phyloP scores from a whole-genome alignment of 306 rosid species.

The Pachyrhizus erosus region DNA sequence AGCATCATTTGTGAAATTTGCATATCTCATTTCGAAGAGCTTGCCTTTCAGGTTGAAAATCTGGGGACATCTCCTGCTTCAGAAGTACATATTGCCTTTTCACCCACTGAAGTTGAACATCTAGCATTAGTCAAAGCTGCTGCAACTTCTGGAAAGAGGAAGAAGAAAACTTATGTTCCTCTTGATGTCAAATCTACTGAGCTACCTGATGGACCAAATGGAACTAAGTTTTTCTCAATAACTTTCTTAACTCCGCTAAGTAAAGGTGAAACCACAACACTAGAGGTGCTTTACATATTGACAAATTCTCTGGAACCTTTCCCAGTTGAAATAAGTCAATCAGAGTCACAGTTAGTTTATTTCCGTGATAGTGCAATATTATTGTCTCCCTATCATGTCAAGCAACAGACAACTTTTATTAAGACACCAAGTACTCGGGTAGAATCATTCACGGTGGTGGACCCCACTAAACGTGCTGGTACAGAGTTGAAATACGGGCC shows the following conservation, averaged over 20 bases:
- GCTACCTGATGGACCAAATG: slow-evolving; percentile 83
- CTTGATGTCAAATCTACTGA: slow-evolving; percentile 79
- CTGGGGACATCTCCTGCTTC: slow-evolving; percentile 72
- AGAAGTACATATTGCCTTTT: slow-evolving; percentile 81
- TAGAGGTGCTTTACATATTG: slow-evolving; percentile 84
- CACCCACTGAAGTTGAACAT: slow-evolving; percentile 77
- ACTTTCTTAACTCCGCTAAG: slow-evolving; percentile 65
- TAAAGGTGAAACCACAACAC: slow-evolving; percentile 68
- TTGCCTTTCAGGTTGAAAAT: slow-evolving; percentile 78
- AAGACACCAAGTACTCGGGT: slow-evolving; percentile 81
- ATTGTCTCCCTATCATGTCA: slow-evolving; percentile 85
- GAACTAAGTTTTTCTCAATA: slow-evolving; percentile 70
- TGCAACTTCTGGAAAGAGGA: slow-evolving; percentile 68
- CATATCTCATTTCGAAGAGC: slow-evolving; percentile 37
- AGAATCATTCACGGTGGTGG: slow-evolving; percentile 85
- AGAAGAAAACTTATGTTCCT: slow-evolving; percentile 77
- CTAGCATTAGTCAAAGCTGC: slow-evolving; percentile 81
- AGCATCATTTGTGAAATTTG: slow-evolving; percentile 15
- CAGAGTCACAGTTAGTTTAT: slow-evolving; percentile 92
- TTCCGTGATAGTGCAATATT: slow-evolving; percentile 86
- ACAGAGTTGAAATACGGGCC: slow-evolving; percentile 90
- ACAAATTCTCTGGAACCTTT: slow-evolving; percentile 89
- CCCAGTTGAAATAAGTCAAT: slow-evolving; percentile 89
- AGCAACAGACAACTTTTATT: slow-evolving; percentile 82
- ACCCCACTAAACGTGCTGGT: slow-evolving; percentile 74